Conservation (phyloP, 192 early-diverging fungal genomes). For the Coemansia sp. region DNA sequence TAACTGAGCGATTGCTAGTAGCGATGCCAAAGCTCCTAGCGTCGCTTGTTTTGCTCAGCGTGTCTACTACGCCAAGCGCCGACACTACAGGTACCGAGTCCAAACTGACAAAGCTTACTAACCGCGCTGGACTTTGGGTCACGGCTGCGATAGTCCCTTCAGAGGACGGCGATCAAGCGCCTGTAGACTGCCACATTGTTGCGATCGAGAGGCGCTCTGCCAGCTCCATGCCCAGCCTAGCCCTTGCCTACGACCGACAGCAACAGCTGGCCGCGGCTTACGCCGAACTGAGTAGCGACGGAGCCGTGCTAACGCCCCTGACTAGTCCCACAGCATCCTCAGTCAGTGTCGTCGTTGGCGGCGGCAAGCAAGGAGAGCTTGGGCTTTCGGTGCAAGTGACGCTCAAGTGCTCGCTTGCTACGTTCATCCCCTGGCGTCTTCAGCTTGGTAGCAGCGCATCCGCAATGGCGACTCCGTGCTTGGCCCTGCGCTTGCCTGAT, state of each 20-base stretch:
- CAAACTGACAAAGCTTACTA: background rate
- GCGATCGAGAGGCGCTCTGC: slow-evolving; percentile 4
- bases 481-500: slow-evolving; percentile 3
- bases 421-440: slow-evolving; percentile 16
- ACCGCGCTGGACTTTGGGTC: slow-evolving; percentile 9
- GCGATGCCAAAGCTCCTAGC: background rate
- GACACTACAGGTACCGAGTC: background rate
- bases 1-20: slow-evolving; percentile 12
- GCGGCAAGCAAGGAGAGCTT: background rate
- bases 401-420: slow-evolving; percentile 14
- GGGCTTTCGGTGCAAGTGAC: background rate
- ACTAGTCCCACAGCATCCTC: background rate
- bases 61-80: background rate
- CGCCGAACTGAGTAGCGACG: slow-evolving; percentile 3
- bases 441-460: background rate
- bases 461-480: background rate
- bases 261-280: background rate
- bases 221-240: background rate
- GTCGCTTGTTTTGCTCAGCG: background rate
- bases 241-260: background rate
- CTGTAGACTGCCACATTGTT: background rate
- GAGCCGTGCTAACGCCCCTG: background rate
- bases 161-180: background rate
- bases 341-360: background rate
- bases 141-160: background rate